These are phyloP conservation scores for Echinosphaeria canescens DNA, from an alignment of 2,329 filamentous ascomycete genomes.

Conservation along the genomic window DNA sequence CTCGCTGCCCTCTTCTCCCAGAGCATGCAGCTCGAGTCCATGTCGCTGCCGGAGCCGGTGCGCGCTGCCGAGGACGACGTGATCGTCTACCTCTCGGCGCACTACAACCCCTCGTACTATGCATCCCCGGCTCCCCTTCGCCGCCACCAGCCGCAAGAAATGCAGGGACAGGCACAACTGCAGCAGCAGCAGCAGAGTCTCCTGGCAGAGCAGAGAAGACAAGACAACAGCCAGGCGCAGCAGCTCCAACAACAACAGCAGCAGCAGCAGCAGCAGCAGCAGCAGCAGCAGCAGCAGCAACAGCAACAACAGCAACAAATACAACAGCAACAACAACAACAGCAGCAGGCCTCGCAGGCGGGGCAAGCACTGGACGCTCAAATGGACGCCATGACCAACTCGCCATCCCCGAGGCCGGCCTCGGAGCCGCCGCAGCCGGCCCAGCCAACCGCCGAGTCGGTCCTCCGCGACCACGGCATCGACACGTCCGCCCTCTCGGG, in stretches of 20 bases:
- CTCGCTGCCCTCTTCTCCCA: slow-evolving; percentile 60
- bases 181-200: no score
- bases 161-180: no score
- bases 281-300: slow-evolving; percentile 11
- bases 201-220: no score
- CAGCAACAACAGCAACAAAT: no score
- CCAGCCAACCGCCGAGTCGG: slow-evolving; percentile 26
- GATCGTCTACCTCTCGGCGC: slow-evolving; percentile 58
- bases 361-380: no score
- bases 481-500: slow-evolving; percentile 47
- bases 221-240: no score
- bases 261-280: slow-evolving; percentile 9
- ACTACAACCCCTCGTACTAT: slow-evolving; percentile 69
- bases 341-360: no score
- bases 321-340: no score
- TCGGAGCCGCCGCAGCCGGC: slow-evolving; percentile 27
- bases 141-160: no score
- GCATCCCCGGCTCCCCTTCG: slow-evolving; percentile 21
- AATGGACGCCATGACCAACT: no score
- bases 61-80: slow-evolving; percentile 11
- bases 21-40: slow-evolving; percentile 43
- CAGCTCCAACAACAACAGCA: slow-evolving; percentile 10
- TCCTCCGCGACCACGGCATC: slow-evolving; percentile 45
- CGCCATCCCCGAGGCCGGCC: slow-evolving; percentile 18
- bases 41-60: slow-evolving; percentile 12